Percentiles rank a stretch among this genome's conserved stretches.
phyloP scores from a whole-genome alignment of 1,284 basidiomycete genomes.

The Cystobasidium sp. region DNA sequence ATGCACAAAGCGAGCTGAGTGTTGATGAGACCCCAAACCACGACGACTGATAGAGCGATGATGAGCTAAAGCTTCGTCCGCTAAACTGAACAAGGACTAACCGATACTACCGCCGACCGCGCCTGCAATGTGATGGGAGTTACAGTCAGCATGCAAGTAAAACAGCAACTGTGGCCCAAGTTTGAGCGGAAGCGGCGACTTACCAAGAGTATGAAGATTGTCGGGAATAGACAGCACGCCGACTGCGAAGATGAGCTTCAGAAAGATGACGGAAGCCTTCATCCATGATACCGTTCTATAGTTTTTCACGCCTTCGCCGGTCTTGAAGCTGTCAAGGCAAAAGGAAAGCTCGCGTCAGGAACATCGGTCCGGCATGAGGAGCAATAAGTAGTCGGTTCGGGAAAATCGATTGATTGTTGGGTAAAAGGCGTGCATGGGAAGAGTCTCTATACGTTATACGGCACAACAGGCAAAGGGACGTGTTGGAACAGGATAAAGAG shows the following conservation, averaged over 20 bases:
- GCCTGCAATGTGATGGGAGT: not conserved
- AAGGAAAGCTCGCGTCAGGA: no score
- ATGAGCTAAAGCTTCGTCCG: slow-evolving; percentile 7
- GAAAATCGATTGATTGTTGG: no score
- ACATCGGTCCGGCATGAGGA: no score
- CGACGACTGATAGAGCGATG: slow-evolving; percentile 42
- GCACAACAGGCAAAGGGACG: not conserved
- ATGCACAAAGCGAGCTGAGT: slow-evolving; percentile 36
- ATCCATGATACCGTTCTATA: slow-evolving; percentile 44
- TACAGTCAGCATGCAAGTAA: not conserved
- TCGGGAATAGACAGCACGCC: slow-evolving; percentile 9
- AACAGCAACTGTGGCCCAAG: not conserved
- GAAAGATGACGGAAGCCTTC: slow-evolving; percentile 36
- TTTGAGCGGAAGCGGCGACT: not conserved
- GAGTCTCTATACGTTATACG: not conserved
- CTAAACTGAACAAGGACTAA: not conserved
- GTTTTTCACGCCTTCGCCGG: slow-evolving; percentile 9
- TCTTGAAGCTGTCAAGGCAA: not conserved
- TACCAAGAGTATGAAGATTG: slow-evolving; percentile 31
- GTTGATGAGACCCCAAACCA: slow-evolving; percentile 39
- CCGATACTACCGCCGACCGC: not conserved
- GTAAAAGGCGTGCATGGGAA: no score
- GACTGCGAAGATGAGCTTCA: slow-evolving; percentile 35
- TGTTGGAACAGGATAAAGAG: not conserved
- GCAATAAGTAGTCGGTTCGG: no score